Percentiles rank a stretch among this genome's conserved stretches.
phyloP scores from a whole-genome alignment of 2,329 filamentous ascomycete species.

The Claviceps digitariae region DNA sequence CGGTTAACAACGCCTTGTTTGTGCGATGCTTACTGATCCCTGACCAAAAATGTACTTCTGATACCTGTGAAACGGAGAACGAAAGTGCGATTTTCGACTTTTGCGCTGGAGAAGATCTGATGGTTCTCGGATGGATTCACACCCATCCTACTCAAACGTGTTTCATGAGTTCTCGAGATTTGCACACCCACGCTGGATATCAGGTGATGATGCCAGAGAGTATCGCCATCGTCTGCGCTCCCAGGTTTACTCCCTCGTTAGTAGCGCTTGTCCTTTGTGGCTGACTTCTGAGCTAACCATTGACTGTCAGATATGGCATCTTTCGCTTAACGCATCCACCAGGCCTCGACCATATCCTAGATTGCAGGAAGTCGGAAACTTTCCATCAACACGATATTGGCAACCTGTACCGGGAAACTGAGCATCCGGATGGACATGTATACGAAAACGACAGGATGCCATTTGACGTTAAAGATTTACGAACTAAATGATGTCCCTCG shows the following conservation, averaged over 20 bases:
- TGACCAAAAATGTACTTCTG: conserved; percentile 75
- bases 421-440: conserved; percentile 53
- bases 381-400: conserved; percentile 64
- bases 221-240: conserved; percentile 92
- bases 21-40: conserved; percentile 81
- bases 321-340: conserved; percentile 91
- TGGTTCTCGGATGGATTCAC: conserved; percentile 94
- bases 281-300: conserved; percentile 2
- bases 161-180: conserved; percentile 89
- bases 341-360: conserved; percentile 70
- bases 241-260: conserved; percentile 62
- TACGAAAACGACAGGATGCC: conserved; percentile 53
- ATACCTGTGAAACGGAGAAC: conserved; percentile 91
- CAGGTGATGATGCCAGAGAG: conserved; percentile 95
- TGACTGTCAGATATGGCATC: conserved; percentile 57
- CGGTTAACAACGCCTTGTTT: conserved; percentile 88
- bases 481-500: conserved; percentile 13
- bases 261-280: conserved; percentile 17
- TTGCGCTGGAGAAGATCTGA: conserved; percentile 68
- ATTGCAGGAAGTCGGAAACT: conserved; percentile 62
- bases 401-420: conserved; percentile 66
- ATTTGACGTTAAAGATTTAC: conserved; percentile 42
- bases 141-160: conserved; percentile 94
- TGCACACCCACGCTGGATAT: conserved; percentile 89
- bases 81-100: conserved; percentile 78